Evolutionary conservation across 73 alveolate genomes (phyloP).

Genomic region (Paramecium primaurelia): DNA sequence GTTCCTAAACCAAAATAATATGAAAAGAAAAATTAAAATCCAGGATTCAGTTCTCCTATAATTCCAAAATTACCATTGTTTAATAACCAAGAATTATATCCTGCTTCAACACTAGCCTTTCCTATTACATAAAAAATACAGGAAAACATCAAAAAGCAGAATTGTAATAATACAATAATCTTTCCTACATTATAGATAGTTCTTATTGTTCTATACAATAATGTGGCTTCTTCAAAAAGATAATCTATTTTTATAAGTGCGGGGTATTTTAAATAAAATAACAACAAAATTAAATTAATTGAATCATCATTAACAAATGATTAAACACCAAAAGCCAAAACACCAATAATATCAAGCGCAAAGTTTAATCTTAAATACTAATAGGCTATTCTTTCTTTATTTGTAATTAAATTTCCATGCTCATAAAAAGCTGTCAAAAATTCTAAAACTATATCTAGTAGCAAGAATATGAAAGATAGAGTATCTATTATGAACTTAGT

Average conservation of each 20-base stretch:
- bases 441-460: neutral
- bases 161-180: neutral
- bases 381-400: neutral
- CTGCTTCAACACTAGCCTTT: neutral
- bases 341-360: neutral
- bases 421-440: constrained; percentile 20
- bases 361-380: neutral
- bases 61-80: constrained; percentile 35
- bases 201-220: constrained; percentile 13
- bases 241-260: constrained; percentile 33
- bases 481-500: neutral
- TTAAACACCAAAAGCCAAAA: neutral
- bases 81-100: constrained; percentile 15
- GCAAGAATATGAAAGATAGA: neutral
- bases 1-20: constrained; percentile 37
- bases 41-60: neutral
- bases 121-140: constrained; percentile 16
- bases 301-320: neutral
- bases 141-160: constrained; percentile 30
- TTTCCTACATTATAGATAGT: constrained; percentile 24
- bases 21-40: neutral
- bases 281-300: neutral
- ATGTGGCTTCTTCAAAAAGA: constrained; percentile 36
- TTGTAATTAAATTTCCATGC: constrained; percentile 41
- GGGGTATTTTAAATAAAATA: constrained; percentile 27